These are phyloP conservation scores for Spizellomyces sp. DNA, from an alignment of 192 early-diverging fungal species.

Conservation along the genomic window DNA sequence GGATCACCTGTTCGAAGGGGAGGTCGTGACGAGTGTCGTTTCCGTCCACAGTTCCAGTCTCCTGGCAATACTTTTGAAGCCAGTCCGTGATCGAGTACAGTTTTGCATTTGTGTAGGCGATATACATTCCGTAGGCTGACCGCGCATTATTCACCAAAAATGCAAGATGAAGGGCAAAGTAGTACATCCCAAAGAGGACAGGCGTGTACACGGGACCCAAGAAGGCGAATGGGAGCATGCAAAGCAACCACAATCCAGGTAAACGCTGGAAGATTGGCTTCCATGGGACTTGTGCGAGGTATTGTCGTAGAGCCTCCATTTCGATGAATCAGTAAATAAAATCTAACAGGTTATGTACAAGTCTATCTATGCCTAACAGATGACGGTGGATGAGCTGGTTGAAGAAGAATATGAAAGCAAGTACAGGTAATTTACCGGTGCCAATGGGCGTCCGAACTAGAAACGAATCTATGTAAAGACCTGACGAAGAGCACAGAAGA, in stretches of 20 bases:
- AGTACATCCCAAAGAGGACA: constrained; percentile 41
- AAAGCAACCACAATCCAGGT: constrained; percentile 33
- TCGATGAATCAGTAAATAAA: no score
- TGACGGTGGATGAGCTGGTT: no score
- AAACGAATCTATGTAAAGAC: no score
- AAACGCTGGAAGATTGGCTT: constrained; percentile 49
- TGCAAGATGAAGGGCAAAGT: constrained; percentile 42
- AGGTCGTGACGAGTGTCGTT: constrained; percentile 53
- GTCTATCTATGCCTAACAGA: no score
- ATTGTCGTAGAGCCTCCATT: background rate
- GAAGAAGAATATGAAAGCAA: no score
- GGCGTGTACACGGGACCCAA: constrained; percentile 48
- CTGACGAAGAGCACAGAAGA: no score
- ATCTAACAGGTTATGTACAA: no score
- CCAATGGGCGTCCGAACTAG: no score
- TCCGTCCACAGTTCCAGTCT: constrained; percentile 40
- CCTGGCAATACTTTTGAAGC: constrained; percentile 46
- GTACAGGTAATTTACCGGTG: no score
- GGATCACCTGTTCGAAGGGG: constrained; percentile 56
- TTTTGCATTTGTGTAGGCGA: constrained; percentile 41
- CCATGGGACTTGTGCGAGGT: constrained; percentile 30
- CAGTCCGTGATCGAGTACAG: constrained; percentile 54
- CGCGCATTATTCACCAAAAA: constrained; percentile 44
- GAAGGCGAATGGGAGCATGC: constrained; percentile 41
- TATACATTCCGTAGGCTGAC: constrained; percentile 41